These are phyloP conservation scores for Hypoxylon subgilvum DNA, from an alignment of 495 filamentous ascomycete species.

Conservation along the genomic window DNA sequence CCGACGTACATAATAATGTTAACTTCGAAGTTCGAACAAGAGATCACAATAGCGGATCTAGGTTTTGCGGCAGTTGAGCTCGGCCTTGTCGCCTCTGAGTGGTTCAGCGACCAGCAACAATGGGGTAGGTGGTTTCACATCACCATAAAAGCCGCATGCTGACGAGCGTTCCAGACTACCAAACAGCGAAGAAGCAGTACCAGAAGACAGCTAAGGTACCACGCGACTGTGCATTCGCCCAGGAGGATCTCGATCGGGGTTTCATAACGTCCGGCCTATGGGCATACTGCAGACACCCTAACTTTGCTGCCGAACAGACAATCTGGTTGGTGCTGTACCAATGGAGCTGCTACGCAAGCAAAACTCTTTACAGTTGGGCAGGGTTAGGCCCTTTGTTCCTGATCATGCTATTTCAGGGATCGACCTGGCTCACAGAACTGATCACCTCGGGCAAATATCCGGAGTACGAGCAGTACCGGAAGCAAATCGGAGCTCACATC, in stretches of 20 bases:
- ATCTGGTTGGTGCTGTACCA: conserved; percentile 88
- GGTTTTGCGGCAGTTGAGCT: conserved; percentile 71
- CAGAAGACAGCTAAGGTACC: conserved; percentile 72
- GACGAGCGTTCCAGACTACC: conserved; percentile 63
- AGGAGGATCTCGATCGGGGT: conserved; percentile 86
- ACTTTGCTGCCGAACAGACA: conserved; percentile 90
- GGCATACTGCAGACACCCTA: conserved; percentile 87
- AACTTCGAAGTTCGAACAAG: conserved; percentile 48
- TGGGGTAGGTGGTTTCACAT: conserved; percentile 65
- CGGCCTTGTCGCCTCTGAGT: conserved; percentile 73
- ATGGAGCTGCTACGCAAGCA: conserved; percentile 79
- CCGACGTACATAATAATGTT: conserved; percentile 83
- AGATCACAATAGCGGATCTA: conserved; percentile 64
- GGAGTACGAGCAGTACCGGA: conserved; percentile 86
- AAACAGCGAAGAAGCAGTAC: conserved; percentile 79
- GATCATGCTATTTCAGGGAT: conserved; percentile 83
- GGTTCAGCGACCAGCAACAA: conserved; percentile 89
- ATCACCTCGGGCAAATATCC: conserved; percentile 83
- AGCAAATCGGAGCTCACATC: conserved; percentile 78
- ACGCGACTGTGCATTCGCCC: conserved; percentile 53
- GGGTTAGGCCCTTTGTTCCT: conserved; percentile 71
- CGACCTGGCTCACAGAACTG: conserved; percentile 82
- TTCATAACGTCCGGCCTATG: conserved; percentile 88
- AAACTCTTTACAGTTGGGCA: conserved; percentile 77
- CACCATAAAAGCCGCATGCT: conserved; percentile 1